Evolutionary conservation across 1,139 yeast species (phyloP).

Genomic region (Waltiozyma sp.): DNA sequence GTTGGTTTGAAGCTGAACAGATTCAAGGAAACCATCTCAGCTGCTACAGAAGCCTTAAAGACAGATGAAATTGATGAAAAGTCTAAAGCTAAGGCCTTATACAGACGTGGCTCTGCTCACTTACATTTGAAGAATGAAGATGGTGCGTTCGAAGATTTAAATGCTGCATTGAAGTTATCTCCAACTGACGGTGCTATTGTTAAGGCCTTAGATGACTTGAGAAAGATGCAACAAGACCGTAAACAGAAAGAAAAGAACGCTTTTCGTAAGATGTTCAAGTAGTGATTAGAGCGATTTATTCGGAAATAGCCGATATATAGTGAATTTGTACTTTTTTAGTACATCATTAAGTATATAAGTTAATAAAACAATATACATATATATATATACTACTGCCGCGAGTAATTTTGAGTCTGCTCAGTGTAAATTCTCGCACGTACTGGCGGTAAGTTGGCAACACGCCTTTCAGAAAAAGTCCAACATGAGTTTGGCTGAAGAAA

Average conservation of each 20-base stretch:
- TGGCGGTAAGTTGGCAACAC: too few species aligned
- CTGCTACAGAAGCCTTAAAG: conserved; percentile 58
- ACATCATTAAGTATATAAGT: too few species aligned
- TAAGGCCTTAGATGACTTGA: conserved; percentile 56
- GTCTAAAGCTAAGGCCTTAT: conserved; percentile 73
- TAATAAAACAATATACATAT: too few species aligned
- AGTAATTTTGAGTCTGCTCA: conserved; percentile 10
- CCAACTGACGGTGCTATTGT: conserved; percentile 71
- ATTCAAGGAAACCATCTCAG: conserved; percentile 43
- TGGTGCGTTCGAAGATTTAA: conserved; percentile 55
- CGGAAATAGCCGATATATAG: neutral
- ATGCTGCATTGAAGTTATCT: conserved; percentile 50
- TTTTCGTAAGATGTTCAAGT: conserved; percentile 64
- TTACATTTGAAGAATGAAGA: conserved; percentile 57
- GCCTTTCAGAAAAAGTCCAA: conserved; percentile 1
- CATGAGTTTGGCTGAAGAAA: neutral
- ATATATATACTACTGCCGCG: too few species aligned
- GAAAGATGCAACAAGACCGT: conserved; percentile 39
- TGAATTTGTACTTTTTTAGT: too few species aligned
- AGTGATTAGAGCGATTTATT: neutral
- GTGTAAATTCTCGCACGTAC: conserved; percentile 3
- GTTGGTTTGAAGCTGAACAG: conserved; percentile 58
- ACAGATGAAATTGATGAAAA: conserved; percentile 52
- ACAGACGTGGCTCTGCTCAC: conserved; percentile 76
- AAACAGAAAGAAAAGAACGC: conserved; percentile 73